Evolutionary conservation across 2,329 filamentous ascomycete genomes (phyloP), one percentile per base, ranked within the genome.

Genomic region (Podosphaera xanthii): DNA sequence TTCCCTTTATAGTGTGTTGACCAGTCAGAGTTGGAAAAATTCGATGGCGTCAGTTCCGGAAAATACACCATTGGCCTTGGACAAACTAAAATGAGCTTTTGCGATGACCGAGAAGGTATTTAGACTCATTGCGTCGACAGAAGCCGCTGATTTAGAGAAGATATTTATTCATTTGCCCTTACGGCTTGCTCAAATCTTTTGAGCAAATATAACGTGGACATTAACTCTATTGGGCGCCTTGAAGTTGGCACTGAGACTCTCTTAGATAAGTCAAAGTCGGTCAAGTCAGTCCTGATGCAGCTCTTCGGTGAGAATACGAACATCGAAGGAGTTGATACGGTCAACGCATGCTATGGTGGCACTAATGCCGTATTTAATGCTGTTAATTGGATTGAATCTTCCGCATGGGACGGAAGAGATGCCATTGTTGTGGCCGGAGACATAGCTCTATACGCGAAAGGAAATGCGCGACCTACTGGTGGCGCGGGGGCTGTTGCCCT

Each of bases 1-100:
- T n/a, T 3, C 50, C 56, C 48, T 59, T 6, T 44, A 12, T 62
- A 91, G 86, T 92, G 87, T 74, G 86, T 92, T 68, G 84, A 90
- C 70, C 87, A 92, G 75, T 72, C 76, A 60, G 86, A 90, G 71
- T 80, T 92, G 63, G 86, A 91, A 73, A 86, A 87, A 74, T 87
- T 88, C 74, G 87, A 92, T 80, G 86, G 86, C 71, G 86, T 87
- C 68, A 79, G 79, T 71, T 72, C 81, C 60, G 87, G 87, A 65
- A 92, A 92, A 75, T 92, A 92, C 78, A 92, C 87, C 69, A 91
- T 92, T 74, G 87, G 87, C 72, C 83, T 92, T 60, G 87, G 87
- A 68, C 87, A 92, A 79, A 91, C 85, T 70, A 88, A 86, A 76
- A 92, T 92, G 87, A 84, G 82, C 77, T 92, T 92, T 75, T 91